Evolutionary conservation across 768 basidiomycete genomes (phyloP).

Genomic region (Russula olivacea): DNA sequence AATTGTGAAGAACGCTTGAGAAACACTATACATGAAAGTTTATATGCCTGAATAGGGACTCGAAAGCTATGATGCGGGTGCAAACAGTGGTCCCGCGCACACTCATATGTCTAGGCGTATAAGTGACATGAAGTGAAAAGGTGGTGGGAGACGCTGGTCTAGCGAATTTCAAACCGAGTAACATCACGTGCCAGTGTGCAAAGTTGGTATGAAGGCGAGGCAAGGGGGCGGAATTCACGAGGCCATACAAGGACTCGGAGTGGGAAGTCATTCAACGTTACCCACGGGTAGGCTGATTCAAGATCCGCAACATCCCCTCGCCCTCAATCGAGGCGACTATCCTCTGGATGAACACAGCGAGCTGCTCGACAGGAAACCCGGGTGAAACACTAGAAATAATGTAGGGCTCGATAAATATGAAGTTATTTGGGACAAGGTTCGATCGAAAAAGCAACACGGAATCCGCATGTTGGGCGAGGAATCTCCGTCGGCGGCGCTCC

Average conservation of each 20-base stretch:
- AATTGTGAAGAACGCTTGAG: background rate
- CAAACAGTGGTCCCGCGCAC: background rate
- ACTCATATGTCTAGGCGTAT: background rate
- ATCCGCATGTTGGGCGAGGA: conserved; percentile 1
- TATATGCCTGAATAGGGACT: background rate
- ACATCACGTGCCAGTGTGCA: background rate
- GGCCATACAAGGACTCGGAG: background rate
- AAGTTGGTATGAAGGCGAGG: conserved; percentile 6
- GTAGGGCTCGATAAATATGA: no score
- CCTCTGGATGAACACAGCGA: no score
- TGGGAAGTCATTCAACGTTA: background rate
- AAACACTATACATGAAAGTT: background rate
- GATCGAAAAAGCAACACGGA: conserved; percentile 6
- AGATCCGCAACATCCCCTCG: background rate
- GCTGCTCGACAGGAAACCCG: background rate
- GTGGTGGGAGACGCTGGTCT: background rate
- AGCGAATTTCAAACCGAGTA: background rate
- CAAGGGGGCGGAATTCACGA: conserved; percentile 10
- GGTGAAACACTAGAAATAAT: background rate
- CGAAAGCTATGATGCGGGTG: background rate
- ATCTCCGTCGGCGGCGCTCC: background rate
- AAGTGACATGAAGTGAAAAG: background rate
- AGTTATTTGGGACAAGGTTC: background rate
- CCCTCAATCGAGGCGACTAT: background rate
- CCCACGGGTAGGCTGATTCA: background rate